These are phyloP conservation scores for Ogataea chonburiensis DNA, from an alignment of 805 yeast species.

Conservation along the genomic window DNA sequence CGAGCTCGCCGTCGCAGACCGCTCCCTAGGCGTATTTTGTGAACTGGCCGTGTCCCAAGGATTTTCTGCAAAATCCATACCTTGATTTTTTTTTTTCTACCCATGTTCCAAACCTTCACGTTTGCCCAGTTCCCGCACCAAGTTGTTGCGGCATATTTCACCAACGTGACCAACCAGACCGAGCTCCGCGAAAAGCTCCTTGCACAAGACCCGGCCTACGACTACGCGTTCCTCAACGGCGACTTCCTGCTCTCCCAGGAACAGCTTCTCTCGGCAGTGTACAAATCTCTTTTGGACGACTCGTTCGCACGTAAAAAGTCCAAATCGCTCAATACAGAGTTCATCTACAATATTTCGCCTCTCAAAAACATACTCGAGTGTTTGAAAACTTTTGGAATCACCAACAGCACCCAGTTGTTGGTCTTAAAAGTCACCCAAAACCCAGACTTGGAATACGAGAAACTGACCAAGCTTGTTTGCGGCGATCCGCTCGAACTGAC, in stretches of 20 bases:
- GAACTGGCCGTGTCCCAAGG: too few species aligned
- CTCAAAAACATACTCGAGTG: slow-evolving; percentile 72
- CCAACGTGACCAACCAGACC: slow-evolving; percentile 43
- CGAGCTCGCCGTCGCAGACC: too few species aligned
- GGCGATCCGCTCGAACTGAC: slow-evolving; percentile 37
- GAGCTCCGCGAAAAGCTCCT: slow-evolving; percentile 46
- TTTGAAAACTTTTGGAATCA: slow-evolving; percentile 66
- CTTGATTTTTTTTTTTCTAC: slow-evolving; percentile 8
- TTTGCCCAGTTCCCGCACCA: slow-evolving; percentile 23
- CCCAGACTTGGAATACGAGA: slow-evolving; percentile 13
- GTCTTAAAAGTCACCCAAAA: slow-evolving; percentile 44
- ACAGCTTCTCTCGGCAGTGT: slow-evolving; percentile 59
- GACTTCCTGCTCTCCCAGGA: slow-evolving; percentile 55
- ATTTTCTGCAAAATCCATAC: slow-evolving; percentile 13
- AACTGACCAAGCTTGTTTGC: slow-evolving; percentile 25
- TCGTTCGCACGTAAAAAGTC: slow-evolving; percentile 53
- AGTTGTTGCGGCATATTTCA: slow-evolving; percentile 38
- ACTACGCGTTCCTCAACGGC: slow-evolving; percentile 68
- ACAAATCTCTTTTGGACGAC: slow-evolving; percentile 57
- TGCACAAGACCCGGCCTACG: slow-evolving; percentile 45
- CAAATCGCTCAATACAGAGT: slow-evolving; percentile 66
- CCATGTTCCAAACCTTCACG: slow-evolving; percentile 15
- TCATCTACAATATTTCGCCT: slow-evolving; percentile 67
- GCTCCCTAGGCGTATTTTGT: too few species aligned
- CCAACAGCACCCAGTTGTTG: slow-evolving; percentile 44